Evolutionary conservation across 2,329 filamentous ascomycete genomes (phyloP).

Genomic region (Phialophora verrucosa): DNA sequence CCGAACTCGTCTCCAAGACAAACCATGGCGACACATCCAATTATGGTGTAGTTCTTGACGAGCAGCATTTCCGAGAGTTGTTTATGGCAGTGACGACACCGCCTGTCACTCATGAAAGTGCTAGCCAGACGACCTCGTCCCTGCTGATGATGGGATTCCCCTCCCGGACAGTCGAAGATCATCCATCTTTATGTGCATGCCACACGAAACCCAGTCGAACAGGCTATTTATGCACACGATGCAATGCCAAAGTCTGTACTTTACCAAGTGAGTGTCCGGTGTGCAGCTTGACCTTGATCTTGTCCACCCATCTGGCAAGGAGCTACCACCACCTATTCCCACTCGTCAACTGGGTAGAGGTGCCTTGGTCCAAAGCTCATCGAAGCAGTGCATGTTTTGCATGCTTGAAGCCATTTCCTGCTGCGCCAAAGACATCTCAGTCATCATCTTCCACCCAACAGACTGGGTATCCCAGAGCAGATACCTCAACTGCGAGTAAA

Average conservation of each 20-base stretch:
- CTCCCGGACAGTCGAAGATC: slow-evolving; percentile 75
- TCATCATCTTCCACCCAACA: slow-evolving; percentile 44
- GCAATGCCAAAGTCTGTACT: slow-evolving; percentile 84
- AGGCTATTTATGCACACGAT: slow-evolving; percentile 90
- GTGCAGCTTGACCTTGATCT: slow-evolving; percentile 88
- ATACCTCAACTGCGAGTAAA: not conserved
- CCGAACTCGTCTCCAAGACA: slow-evolving; percentile 83
- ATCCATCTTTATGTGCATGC: slow-evolving; percentile 83
- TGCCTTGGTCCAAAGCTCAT: slow-evolving; percentile 76
- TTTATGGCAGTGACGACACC: slow-evolving; percentile 87
- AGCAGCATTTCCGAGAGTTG: slow-evolving; percentile 86
- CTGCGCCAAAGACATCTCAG: slow-evolving; percentile 45
- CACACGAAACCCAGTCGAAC: slow-evolving; percentile 81
- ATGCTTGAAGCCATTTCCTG: slow-evolving; percentile 76
- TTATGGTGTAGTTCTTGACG: slow-evolving; percentile 86
- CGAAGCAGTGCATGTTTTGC: slow-evolving; percentile 73
- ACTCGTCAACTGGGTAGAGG: slow-evolving; percentile 86
- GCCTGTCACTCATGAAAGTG: slow-evolving; percentile 69
- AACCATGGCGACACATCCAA: slow-evolving; percentile 74
- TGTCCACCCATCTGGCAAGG: slow-evolving; percentile 90
- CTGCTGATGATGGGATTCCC: slow-evolving; percentile 99
- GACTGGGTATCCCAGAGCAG: not conserved
- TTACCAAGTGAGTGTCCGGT: slow-evolving; percentile 89
- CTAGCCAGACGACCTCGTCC: slow-evolving; percentile 54
- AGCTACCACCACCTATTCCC: slow-evolving; percentile 94